Evolutionary conservation across 2,329 filamentous ascomycete genomes (phyloP), one percentile per base, ranked within the genome.

Genomic region (Calonectria pseudoturangicola): DNA sequence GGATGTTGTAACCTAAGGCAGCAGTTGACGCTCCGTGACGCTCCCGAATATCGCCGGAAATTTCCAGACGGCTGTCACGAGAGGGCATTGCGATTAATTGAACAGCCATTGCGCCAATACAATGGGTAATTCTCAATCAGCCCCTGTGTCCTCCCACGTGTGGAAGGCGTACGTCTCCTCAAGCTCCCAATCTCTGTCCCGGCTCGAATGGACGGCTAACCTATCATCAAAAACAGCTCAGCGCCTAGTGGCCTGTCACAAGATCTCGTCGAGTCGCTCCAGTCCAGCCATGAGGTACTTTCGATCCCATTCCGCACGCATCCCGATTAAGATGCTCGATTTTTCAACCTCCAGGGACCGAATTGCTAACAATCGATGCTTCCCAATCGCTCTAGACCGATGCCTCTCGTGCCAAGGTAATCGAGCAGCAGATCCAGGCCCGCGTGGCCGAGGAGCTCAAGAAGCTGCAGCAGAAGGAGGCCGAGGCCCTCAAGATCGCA

Each of bases 361-460:
- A 28, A 58, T 33, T 70, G 60, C 75, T 78, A 68, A 79, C 74
- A 47, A 16, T 43, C 21, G 25, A 43, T n/a, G 64, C 54, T 54
- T 51, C 21, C 48, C 30, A 43, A 50, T n/a, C 66, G 45, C 18
- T 43, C 72, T 83, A 98, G 96, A 96, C 94, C 85, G 96, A 98
- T 87, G 92, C 93, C 73, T 96, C 95, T 76, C 95, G 96, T 83
- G 90, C 93, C 80, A 94, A 94, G 86, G 89, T 93, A 81, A 87
- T 95, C 84, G 96, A 98, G 87, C 92, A 97, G 75, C 93, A 96
- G 80, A 93, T 98, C 84, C 96, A 98, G 87, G 88, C 91, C 82
- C 96, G 96, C 85, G 95, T 98, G 73, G 92, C 93, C 80, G 89
- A 92, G 80, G 96, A 98, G 86, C 94, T 98, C 77, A 92, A 93